These are phyloP conservation scores for Chlorophyllum brunneum DNA, from an alignment of 768 basidiomycete genomes.

Conservation along the genomic window DNA sequence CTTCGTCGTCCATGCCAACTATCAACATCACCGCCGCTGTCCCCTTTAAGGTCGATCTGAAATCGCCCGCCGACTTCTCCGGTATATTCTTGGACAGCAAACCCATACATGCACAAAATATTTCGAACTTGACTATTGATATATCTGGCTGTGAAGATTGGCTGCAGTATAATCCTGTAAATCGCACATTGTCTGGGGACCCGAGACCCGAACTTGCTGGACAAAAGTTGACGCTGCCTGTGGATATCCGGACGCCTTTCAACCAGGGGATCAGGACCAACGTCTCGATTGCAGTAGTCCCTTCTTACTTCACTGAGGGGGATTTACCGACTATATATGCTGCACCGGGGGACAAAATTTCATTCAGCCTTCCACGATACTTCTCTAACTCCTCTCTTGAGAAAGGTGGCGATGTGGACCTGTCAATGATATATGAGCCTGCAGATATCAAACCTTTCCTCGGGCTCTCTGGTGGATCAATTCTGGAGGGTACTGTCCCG, in stretches of 20 bases:
- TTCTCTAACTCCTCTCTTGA: slow-evolving; percentile 46
- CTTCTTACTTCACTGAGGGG: slow-evolving; percentile 66
- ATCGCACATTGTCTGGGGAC: slow-evolving; percentile 58
- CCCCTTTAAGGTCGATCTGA: slow-evolving; percentile 47
- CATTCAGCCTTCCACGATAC: slow-evolving; percentile 51
- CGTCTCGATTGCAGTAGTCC: slow-evolving; percentile 61
- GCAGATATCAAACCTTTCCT: slow-evolving; percentile 14
- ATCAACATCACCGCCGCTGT: slow-evolving; percentile 67
- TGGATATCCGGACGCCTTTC: slow-evolving; percentile 57
- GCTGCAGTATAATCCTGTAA: slow-evolving; percentile 56
- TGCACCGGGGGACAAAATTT: slow-evolving; percentile 44
- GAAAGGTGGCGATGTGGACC: slow-evolving; percentile 35
- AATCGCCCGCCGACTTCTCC: slow-evolving; percentile 54
- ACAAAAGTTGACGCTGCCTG: slow-evolving; percentile 41
- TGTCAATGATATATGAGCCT: slow-evolving; percentile 57
- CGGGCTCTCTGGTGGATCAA: slow-evolving; percentile 22
- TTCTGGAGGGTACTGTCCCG: slow-evolving; percentile 58
- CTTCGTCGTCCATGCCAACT: slow-evolving; percentile 45
- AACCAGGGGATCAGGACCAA: slow-evolving; percentile 65
- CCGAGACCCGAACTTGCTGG: slow-evolving; percentile 44
- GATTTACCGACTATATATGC: slow-evolving; percentile 54
- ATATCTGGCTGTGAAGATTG: slow-evolving; percentile 50
- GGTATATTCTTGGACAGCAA: slow-evolving; percentile 62
- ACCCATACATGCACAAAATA: slow-evolving; percentile 52
- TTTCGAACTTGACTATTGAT: slow-evolving; percentile 56